Evolutionary conservation across 2,329 filamentous ascomycete genomes (phyloP).

Genomic region (Pestalotiopsis sp.): DNA sequence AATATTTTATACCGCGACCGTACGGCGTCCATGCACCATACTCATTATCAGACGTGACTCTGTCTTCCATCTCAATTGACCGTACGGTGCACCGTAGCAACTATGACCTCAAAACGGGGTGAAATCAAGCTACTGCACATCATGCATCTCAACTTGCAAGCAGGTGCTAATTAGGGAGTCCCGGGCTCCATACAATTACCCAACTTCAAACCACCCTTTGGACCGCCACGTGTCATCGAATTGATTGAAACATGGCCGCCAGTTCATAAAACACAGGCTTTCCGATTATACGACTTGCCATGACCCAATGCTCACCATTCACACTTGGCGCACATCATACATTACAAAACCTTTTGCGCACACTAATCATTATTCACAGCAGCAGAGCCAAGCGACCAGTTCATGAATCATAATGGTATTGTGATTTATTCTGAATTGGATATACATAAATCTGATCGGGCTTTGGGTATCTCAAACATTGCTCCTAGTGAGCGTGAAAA

Average conservation of each 20-base stretch:
- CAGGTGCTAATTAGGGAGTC: neutral
- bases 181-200: neutral
- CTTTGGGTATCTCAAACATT: neutral
- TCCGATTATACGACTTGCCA: no score
- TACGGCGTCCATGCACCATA: no score
- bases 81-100: no score
- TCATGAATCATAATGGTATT: neutral
- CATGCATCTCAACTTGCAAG: neutral
- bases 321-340: neutral
- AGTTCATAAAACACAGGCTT: neutral
- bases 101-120: neutral
- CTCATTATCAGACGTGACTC: no score
- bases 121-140: neutral
- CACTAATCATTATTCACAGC: no score
- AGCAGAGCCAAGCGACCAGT: neutral
- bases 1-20: no score
- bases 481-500: neutral
- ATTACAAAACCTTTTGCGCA: neutral
- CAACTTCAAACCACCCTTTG: neutral
- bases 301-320: neutral
- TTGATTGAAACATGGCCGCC: neutral
- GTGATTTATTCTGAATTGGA: neutral
- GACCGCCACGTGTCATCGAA: neutral
- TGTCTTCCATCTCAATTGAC: no score
- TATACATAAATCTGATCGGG: neutral